Conservation (phyloP, 2,329 filamentous ascomycete species). For the Neonectria punicea region DNA sequence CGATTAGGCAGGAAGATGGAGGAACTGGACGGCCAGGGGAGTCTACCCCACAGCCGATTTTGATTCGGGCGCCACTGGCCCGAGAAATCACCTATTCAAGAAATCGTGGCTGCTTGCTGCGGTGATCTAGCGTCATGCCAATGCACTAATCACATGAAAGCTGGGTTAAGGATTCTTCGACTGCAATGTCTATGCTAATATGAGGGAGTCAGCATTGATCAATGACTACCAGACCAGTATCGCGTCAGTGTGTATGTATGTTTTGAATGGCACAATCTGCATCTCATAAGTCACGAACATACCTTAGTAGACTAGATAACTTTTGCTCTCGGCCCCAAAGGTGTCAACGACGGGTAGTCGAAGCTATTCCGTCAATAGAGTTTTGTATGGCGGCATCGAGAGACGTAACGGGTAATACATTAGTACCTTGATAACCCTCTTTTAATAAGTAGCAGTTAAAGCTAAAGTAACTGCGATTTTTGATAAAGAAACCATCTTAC, state of each 20-base stretch:
- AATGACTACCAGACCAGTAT: neutral
- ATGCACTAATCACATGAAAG: neutral
- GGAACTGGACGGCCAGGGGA: neutral
- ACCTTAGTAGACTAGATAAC: neutral
- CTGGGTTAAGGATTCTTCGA: neutral
- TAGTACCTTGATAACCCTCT: too few species aligned
- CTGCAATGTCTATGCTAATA: neutral
- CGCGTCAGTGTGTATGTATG: too few species aligned
- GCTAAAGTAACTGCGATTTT: too few species aligned
- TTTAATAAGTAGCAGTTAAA: too few species aligned
- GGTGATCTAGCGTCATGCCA: neutral
- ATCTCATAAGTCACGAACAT: neutral
- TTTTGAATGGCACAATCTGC: neutral
- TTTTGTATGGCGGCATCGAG: too few species aligned
- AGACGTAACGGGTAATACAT: too few species aligned
- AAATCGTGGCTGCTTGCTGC: neutral
- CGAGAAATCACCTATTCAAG: neutral
- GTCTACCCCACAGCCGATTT: neutral
- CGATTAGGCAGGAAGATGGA: neutral
- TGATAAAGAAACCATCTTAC: too few species aligned
- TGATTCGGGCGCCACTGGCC: neutral
- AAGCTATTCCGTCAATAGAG: too few species aligned
- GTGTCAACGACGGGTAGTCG: too few species aligned
- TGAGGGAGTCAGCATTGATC: neutral
- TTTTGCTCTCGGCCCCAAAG: too few species aligned